Percentiles rank a stretch among this genome's conserved stretches.
Evolutionary conservation across 768 basidiomycete genomes (phyloP).

Genomic region (Leccinum incarnatum): DNA sequence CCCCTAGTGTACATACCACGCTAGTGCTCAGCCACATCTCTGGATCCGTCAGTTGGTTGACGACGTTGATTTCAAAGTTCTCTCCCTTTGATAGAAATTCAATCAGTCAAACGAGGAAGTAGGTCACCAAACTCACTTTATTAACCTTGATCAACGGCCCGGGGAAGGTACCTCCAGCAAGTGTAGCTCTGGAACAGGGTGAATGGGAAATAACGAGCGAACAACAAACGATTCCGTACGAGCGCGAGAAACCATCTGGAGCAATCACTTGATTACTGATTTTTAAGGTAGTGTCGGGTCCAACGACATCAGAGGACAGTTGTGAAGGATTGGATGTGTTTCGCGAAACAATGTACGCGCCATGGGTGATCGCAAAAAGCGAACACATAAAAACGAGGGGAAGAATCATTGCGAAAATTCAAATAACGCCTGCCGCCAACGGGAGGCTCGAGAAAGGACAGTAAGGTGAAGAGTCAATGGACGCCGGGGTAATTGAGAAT

Average conservation of each 20-base stretch:
- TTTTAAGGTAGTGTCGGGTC: conserved; percentile 28
- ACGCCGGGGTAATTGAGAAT: background rate
- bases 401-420: conserved; percentile 11
- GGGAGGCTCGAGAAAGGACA: background rate
- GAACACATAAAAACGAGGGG: conserved; percentile 5
- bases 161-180: conserved; percentile 46
- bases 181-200: conserved; percentile 12
- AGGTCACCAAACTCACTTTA: conserved; percentile 27
- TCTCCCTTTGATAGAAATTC: conserved; percentile 35
- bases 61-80: conserved; percentile 42
- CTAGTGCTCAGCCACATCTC: conserved; percentile 52
- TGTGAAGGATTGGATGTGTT: conserved; percentile 2
- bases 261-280: conserved; percentile 40
- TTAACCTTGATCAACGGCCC: conserved; percentile 41
- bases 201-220: background rate
- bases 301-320: conserved; percentile 3
- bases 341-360: conserved; percentile 20
- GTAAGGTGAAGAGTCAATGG: background rate
- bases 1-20: conserved; percentile 29
- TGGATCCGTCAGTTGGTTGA: conserved; percentile 41
- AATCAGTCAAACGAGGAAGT: background rate
- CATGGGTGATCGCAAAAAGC: conserved; percentile 6
- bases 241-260: conserved; percentile 50
- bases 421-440: background rate
- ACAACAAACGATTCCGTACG: conserved; percentile 28